Evolutionary conservation across 306 rosid species (phyloP).

Genomic region (Cucurbita moschata): DNA sequence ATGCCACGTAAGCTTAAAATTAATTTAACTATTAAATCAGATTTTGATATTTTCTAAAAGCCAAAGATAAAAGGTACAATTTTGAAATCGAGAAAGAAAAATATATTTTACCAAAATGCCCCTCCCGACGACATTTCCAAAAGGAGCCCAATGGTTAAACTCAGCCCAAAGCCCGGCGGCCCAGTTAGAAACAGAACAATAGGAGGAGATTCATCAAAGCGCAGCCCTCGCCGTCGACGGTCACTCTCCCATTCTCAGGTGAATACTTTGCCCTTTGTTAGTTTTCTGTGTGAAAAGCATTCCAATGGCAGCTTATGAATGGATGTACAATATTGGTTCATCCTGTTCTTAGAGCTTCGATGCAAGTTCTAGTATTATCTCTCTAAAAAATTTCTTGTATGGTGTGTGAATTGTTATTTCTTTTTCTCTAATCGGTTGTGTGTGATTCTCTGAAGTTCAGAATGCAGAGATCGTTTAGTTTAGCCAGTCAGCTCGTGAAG

Average conservation of each 20-base stretch:
- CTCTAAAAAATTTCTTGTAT: not conserved
- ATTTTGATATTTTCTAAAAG: too few relatives aligned
- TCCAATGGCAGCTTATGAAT: not conserved
- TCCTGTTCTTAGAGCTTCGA: not conserved
- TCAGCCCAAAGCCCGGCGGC: not conserved
- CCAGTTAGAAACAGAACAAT: not conserved
- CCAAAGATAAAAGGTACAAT: too few relatives aligned
- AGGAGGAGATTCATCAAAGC: not conserved
- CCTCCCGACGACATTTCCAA: too few relatives aligned
- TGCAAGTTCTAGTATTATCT: not conserved
- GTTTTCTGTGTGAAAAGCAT: not conserved
- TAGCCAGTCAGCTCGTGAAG: slow-evolving; percentile 25
- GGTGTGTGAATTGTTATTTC: not conserved
- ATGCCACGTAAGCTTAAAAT: too few relatives aligned
- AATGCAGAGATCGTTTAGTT: slow-evolving; percentile 45
- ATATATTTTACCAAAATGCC: too few relatives aligned
- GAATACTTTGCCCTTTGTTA: not conserved
- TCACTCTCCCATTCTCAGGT: not conserved
- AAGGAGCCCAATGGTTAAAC: not conserved
- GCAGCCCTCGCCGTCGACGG: slow-evolving; percentile 9
- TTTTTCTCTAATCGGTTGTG: not conserved
- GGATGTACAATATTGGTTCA: not conserved
- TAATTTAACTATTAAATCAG: too few relatives aligned
- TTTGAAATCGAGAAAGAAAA: too few relatives aligned
- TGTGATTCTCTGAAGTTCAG: slow-evolving; percentile 9